Evolutionary conservation across 164 flowering plant species (phyloP).

Genomic region (Aristolochia californica): DNA sequence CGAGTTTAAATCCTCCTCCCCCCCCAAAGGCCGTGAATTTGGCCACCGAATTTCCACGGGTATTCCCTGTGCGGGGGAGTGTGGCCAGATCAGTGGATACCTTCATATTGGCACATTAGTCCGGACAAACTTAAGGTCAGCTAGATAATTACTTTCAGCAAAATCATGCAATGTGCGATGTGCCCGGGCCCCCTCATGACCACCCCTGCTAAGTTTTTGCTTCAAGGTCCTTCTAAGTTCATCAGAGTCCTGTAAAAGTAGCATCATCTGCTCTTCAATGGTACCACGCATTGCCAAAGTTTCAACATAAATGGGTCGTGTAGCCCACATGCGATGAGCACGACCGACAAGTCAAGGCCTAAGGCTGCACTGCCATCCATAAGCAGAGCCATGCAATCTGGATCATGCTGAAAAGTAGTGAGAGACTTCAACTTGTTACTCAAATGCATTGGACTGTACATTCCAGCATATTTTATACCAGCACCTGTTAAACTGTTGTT

Average conservation of each 20-base stretch:
- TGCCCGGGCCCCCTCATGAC: conserved; percentile 39
- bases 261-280: conserved; percentile 91
- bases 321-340: conserved; percentile 99
- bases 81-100: conserved; percentile 4
- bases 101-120: conserved; percentile 20
- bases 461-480: conserved; percentile 66
- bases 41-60: no score
- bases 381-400: conserved; percentile 66
- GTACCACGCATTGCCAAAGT: conserved; percentile 96
- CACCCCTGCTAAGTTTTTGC: conserved; percentile 35
- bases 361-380: conserved; percentile 99
- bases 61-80: no score
- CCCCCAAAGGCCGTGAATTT: no score
- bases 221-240: conserved; percentile 43
- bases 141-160: conserved; percentile 83
- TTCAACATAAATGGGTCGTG: conserved; percentile 86
- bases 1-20: no score
- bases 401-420: conserved; percentile 63
- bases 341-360: conserved; percentile 98
- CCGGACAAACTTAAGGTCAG: conserved; percentile 56
- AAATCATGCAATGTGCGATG: conserved; percentile 83
- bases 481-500: conserved; percentile 82
- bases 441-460: conserved; percentile 96
- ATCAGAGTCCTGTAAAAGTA: conserved; percentile 54
- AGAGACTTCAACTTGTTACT: conserved; percentile 80